Base-by-base conservation (phyloP, 192 early-diverging fungal species). In the Coemansia sp. region DNA sequence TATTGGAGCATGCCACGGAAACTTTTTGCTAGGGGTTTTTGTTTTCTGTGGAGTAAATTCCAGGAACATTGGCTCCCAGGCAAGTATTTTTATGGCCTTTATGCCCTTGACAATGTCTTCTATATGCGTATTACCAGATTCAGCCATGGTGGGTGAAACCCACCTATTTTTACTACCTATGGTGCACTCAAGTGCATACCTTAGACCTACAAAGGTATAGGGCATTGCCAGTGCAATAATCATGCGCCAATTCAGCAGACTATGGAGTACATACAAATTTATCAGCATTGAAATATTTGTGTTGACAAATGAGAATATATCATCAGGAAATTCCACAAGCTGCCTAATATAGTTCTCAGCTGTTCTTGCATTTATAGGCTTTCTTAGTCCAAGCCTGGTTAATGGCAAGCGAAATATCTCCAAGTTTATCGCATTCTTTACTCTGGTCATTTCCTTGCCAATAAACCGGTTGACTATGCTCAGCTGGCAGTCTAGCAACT, bases 21-120 rank as follows among this genome's bases (percentile, higher is more conserved):
- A 33, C 28, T 14, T 10, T 16, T 39, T 53, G 9, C 10, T 0
- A 25, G 35, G 9, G n/a, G 2, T 10, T 9, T 9, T 13, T 1
- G 6, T 28, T 28, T 7, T 2, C 23, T 25, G 1, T 2, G 18
- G 23, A 14, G 18, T 7, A 13, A 52, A 14, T 10, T 12, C 13
- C 0, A 62, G 26, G n/a, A 61, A 79, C 50, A 68, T 65, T 31
- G 16, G 47, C 37, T 79, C 77, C 77, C 77, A 79, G 13, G 68
- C 69, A 62, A n/a, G n/a, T n/a, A n/a, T n/a, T n/a, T n/a, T n/a
- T n/a, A n/a, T n/a, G n/a, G n/a, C n/a, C n/a, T n/a, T 69, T 10
- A 74, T 79, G 14, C 47, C 63, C 7, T 57, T 5, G 2, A 16
- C 36, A 7, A 79, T 70, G 14, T 68, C 65, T 10, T 45, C 8